Evolutionary conservation across 129 eudicot species (phyloP), one percentile per base, ranked within the genome.

Genomic region (Smallanthus sonchifolius): DNA sequence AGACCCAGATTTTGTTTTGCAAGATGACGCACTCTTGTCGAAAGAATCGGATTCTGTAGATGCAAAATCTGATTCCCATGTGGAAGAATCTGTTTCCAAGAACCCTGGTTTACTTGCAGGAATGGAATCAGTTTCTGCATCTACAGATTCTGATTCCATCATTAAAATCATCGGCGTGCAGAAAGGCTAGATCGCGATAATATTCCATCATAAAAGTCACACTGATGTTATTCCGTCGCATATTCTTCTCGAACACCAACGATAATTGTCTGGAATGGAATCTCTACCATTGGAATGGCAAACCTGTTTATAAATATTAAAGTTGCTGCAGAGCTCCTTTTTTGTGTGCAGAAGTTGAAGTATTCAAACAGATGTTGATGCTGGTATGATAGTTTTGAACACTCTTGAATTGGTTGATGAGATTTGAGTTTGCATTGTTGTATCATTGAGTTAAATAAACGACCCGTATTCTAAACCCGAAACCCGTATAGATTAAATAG

Each of bases 371-470:
- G 10, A 32, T 38, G 36, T 49, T 39, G 14, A 2, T 44, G 79
- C 28, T 47, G 62, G 72, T 75, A 35, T 72, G 77, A 72, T 57
- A 15, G 55, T 40, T 72, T 38, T 71, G 76, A 54, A 38, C 39
- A 20, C 66, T 36, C 65, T 72, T 39, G 13, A 70, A 16, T 44
- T 59, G 62, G 1, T 49, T 43, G 55, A 75, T 64, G 64, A 65
- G 55, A 13, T 65, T 34, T 49, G 79, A 49, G 40, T 75, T 75
- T 75, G 42, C 49, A 38, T 37, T 75, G 79, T 75, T 75, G 79
- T 75, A 75, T 65, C 79, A 37, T 59, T 30, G 44, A 49, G 14
- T 49, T 49, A 75, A 65, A 65, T 75, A 65, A 75, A 65, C 55
- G 11, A 75, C 6, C 10, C 20, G 63, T 57, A 57, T 61, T 61